Evolutionary conservation across 345 rosid genomes (phyloP).

Genomic region (Acer negundo): DNA sequence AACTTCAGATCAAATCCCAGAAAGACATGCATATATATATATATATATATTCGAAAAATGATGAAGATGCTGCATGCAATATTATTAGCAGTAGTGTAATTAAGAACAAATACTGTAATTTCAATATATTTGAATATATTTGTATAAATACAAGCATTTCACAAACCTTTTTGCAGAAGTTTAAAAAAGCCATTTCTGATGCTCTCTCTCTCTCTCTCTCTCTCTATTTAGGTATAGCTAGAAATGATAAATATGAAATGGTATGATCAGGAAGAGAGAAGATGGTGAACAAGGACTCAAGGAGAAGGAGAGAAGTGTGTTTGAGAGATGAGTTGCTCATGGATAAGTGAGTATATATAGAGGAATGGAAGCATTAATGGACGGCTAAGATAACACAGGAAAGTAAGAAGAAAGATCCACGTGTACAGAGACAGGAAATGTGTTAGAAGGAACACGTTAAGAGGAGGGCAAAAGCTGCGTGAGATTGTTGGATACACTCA

Average conservation of each 20-base stretch:
- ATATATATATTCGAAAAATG: neutral
- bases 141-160: neutral
- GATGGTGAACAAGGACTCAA: neutral
- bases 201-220: neutral
- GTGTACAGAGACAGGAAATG: neutral
- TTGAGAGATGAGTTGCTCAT: neutral
- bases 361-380: conserved; percentile 10
- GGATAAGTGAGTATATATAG: conserved; percentile 23
- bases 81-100: neutral
- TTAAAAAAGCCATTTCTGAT: conserved; percentile 33
- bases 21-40: neutral
- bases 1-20: neutral
- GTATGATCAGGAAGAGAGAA: neutral
- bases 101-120: neutral
- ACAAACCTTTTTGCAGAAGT: conserved; percentile 35
- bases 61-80: neutral
- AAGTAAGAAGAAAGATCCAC: neutral
- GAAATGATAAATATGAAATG: neutral
- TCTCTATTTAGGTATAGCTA: neutral
- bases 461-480: conserved; percentile 16
- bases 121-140: neutral
- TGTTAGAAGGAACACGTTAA: neutral
- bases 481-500: conserved; percentile 21
- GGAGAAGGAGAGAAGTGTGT: neutral
- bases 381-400: conserved; percentile 26